Base-by-base conservation (phyloP, 169 alveolate genomes). In the Cryptosporidium canis region DNA sequence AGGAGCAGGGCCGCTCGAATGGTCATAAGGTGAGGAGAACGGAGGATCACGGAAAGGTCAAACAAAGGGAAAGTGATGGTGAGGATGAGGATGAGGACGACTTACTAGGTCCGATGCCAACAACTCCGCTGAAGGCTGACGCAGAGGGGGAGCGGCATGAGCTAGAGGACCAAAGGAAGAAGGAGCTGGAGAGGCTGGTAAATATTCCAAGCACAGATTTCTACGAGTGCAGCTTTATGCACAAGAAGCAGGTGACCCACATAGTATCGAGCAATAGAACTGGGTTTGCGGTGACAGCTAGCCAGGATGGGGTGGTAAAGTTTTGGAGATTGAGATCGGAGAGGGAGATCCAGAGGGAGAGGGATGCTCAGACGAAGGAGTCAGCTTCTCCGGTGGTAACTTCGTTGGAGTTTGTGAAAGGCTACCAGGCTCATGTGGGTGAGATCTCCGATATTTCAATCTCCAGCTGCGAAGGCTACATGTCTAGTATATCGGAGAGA, bases 271-370 rank as follows among this genome's bases (percentile, higher is more conserved):
- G 99, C 71, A 90, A 93, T 18, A 92, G 90, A 66, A 93, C 96
- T 16, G 96, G 96, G 68, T 96, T 96, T 83, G 95, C 97, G 70
- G 91, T 98, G 12, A 98, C 99, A 4, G 97, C 98, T 39, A 95
- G 98, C 67, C 90, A 92, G 82, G 99, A 98, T 71, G 99, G 99
- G 2, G 94, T 94, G 43, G 93, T 98, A 24, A 98, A 97, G 85
- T 97, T 98, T 93, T 98, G 99, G 99, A 97, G 96, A 91, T 96
- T 97, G 77, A 93, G 93, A 71, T 93, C 90, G 63, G 96, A 95
- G 47, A 98, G 97, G 58, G 94, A 61, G 31, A 66, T 56, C 37
- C 8, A 8, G 70, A 51, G 63, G 11, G 63, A 51, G 24, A 51
- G 24, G 18, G 58, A 68, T 9, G 39, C 11, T 43, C 39, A 21